These are phyloP conservation scores for Cyclotella baltica DNA, from an alignment of 108 stramenopile genomes.

Conservation along the genomic window DNA sequence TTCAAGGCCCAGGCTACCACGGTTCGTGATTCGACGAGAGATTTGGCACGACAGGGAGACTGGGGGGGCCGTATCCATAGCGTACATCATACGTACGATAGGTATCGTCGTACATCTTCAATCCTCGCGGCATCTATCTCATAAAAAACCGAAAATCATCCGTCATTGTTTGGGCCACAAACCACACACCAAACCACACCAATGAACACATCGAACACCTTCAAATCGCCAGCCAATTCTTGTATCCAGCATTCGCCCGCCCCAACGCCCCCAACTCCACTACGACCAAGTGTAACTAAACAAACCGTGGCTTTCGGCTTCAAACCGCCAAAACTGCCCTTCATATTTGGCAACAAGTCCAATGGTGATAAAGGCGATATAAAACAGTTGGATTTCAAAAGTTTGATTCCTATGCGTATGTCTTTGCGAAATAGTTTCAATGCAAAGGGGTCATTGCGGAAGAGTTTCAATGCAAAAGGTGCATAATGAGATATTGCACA, in stretches of 20 bases:
- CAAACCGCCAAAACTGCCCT: neutral
- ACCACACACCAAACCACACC: neutral
- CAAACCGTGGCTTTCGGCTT: neutral
- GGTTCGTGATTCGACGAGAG: no score
- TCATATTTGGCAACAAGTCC: neutral
- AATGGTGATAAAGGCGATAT: neutral
- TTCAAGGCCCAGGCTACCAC: no score
- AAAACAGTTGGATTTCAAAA: neutral
- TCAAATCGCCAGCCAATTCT: neutral
- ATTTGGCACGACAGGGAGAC: no score
- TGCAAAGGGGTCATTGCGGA: neutral
- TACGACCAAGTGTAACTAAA: neutral
- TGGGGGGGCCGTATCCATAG: no score
- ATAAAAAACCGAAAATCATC: neutral
- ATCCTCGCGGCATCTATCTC: no score
- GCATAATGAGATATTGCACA: no score
- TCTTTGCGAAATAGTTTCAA: neutral
- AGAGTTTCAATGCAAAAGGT: neutral
- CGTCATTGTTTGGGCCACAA: neutral
- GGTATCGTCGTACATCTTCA: no score
- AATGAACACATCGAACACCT: neutral
- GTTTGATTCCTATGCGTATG: no score
- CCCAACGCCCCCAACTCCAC: neutral
- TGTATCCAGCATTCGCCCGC: neutral
- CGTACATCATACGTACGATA: no score